These are phyloP conservation scores for Xylaria sp. DNA, from an alignment of 2,329 filamentous ascomycete genomes.

Conservation along the genomic window DNA sequence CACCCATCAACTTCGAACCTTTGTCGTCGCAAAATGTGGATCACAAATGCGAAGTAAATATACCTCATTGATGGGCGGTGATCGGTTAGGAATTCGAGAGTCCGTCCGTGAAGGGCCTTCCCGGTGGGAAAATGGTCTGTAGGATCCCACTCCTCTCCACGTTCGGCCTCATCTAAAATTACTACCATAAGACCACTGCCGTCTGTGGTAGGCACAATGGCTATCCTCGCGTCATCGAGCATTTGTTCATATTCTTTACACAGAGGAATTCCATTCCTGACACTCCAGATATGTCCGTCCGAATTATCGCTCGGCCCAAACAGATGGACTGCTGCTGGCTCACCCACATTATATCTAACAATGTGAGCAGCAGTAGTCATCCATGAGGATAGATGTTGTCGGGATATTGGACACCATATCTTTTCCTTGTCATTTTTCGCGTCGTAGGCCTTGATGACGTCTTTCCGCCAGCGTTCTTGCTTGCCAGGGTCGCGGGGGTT, in stretches of 20 bases:
- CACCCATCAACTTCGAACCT: constrained; percentile 13
- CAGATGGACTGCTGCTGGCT: constrained; percentile 15
- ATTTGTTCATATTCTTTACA: neutral
- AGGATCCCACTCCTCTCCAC: constrained; percentile 12
- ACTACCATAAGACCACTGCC: constrained; percentile 27
- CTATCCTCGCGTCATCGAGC: constrained; percentile 4
- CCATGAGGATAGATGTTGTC: neutral
- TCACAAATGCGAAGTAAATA: constrained; percentile 30
- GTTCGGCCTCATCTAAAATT: constrained; percentile 25
- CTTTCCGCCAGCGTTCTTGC: constrained; percentile 13
- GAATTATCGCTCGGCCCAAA: constrained; percentile 13
- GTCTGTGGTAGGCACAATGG: constrained; percentile 31
- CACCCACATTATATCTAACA: constrained; percentile 25
- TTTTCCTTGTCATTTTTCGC: neutral
- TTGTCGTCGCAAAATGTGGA: constrained; percentile 22
- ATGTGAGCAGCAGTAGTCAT: constrained; percentile 12
- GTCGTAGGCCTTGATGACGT: constrained; percentile 16
- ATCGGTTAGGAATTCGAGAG: constrained; percentile 25
- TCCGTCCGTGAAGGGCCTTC: constrained; percentile 30
- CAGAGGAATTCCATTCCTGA: neutral
- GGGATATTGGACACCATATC: constrained; percentile 18
- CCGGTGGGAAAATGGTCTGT: constrained; percentile 19
- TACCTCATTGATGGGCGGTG: constrained; percentile 32
- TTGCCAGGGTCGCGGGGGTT: neutral
- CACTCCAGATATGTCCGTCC: constrained; percentile 14